Conservation (phyloP, 2,329 filamentous ascomycete species). For the Emmonsiellopsis sp. region DNA sequence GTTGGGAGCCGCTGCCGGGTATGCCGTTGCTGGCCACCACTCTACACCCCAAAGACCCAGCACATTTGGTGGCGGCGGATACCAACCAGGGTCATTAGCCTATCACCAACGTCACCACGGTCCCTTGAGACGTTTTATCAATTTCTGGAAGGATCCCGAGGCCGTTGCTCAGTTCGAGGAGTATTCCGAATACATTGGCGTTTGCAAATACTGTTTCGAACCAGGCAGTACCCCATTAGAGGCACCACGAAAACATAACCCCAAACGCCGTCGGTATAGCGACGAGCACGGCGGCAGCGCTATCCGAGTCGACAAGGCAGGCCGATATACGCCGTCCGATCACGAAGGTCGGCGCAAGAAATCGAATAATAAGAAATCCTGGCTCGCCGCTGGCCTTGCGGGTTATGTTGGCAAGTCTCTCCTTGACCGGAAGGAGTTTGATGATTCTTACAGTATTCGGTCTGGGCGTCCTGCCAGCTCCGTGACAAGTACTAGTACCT, state of each 20-base stretch:
- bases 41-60: slow-evolving; percentile 20
- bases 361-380: slow-evolving; percentile 38
- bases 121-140: slow-evolving; percentile 47
- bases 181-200: slow-evolving; percentile 58
- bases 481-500: slow-evolving; percentile 21
- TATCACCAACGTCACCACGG: slow-evolving; percentile 47
- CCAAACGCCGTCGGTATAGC: slow-evolving; percentile 32
- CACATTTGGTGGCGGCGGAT: slow-evolving; percentile 17
- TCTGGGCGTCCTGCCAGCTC: slow-evolving; percentile 37
- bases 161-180: slow-evolving; percentile 59
- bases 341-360: slow-evolving; percentile 36
- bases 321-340: slow-evolving; percentile 46
- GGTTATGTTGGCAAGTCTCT: slow-evolving; percentile 48
- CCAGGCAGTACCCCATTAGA: slow-evolving; percentile 47
- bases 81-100: slow-evolving; percentile 30
- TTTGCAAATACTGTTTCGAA: slow-evolving; percentile 58
- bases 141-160: slow-evolving; percentile 56
- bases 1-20: slow-evolving; percentile 37
- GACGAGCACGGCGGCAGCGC: slow-evolving; percentile 36
- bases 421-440: slow-evolving; percentile 43
- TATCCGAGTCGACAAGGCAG: slow-evolving; percentile 50
- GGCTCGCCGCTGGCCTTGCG: slow-evolving; percentile 46
- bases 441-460: slow-evolving; percentile 52
- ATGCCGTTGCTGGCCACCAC: slow-evolving; percentile 28
- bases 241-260: slow-evolving; percentile 54